Evolutionary conservation across 2,329 filamentous ascomycete species (phyloP), one percentile per base, ranked within the genome.

Genomic region (Gnomoniopsis smithogilvyi): DNA sequence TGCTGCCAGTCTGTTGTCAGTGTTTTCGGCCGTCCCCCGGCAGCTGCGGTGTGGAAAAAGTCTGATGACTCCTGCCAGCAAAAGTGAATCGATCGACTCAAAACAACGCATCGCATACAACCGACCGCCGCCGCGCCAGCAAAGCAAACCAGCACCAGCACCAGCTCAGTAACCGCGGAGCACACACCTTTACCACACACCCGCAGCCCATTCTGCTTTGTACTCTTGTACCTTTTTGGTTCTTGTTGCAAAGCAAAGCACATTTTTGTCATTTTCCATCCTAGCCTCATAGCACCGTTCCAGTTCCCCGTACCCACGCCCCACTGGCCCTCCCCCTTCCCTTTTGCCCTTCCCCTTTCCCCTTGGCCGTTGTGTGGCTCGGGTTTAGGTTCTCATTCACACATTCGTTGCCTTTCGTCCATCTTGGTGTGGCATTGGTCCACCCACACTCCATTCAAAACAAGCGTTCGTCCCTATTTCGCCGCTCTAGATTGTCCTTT

Each of bases 311-410:
- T 43, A 43, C 38, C 38, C 38, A 43, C 38, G 38, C 38, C 38
- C 38, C 38, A 43, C 38, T 43, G 8, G 34, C 47, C 41, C 15
- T 46, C 55, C 46, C 33, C 21, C 48, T 19, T 38, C 47, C 51
- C 55, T 51, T 41, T 38, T 56, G 46, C 56, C 52, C 56, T 55
- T 54, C 41, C 53, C 41, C 46, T 54, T 51, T 56, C 56, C 59
- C 55, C 51, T 48, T 54, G 53, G n/a, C 41, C n/a, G 21, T 14
- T 36, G 19, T 14, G 21, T 11, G 24, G 26, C 58, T 21, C 48
- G 56, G 56, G 54, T 53, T 60, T 60, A 60, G 58, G 58, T 54
- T 54, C 54, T 54, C 54, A 30, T 51, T 52, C 43, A 47, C 45
- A 24, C 24, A 10, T 45, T 26, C 15, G 58, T 45, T 50, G 50